Base-by-base conservation (phyloP, 2,329 filamentous ascomycete species). In the Cytospora paraplurivora region DNA sequence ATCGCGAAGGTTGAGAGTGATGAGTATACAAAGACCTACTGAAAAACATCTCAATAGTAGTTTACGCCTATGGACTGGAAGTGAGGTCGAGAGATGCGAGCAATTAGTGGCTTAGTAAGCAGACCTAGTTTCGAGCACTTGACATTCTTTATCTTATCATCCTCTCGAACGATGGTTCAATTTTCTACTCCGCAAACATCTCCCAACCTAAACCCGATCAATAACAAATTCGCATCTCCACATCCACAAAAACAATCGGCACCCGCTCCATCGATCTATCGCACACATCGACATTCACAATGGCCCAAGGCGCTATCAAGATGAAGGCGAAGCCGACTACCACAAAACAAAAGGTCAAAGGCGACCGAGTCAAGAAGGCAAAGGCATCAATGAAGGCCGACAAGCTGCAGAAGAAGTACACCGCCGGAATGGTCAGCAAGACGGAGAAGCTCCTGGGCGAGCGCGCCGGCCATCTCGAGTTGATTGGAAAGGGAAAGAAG, bases 361-460 rank as follows among this genome's bases (percentile, higher is more conserved):
- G 64, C 68, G 54, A 81, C 68, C 70, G 74, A 69, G 69, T 68
- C 52, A 75, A 74, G 62, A 73, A 79, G 73, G 68, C 74, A 38
- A 77, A 75, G 69, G 27, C 27, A 27, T 60, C 65, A n/a, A 73
- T 73, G 33, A 73, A 71, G 19, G 76, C 81, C 68, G 82, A 85
- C 75, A 84, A 82, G 76, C 69, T 80, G 68, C 79, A 81, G 75
- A 80, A 79, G 70, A 85, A 85, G 73, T 82, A 82, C 71, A 79
- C 82, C 13, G 78, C 81, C 4, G 84, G 83, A 54, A 77, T 87
- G 71, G 79, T 77, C 51, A 77, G 76, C 63, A 78, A 79, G 76
- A 87, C 85, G 37, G 85, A 87, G 77, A 77, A 78, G 66, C 76
- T 87, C 71, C 78, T 87, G 49, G 84, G 84, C 65, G 82, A 86